Evolutionary conservation across 2,329 filamentous ascomycete species (phyloP).

Genomic region (Epichloe brachyelytri): DNA sequence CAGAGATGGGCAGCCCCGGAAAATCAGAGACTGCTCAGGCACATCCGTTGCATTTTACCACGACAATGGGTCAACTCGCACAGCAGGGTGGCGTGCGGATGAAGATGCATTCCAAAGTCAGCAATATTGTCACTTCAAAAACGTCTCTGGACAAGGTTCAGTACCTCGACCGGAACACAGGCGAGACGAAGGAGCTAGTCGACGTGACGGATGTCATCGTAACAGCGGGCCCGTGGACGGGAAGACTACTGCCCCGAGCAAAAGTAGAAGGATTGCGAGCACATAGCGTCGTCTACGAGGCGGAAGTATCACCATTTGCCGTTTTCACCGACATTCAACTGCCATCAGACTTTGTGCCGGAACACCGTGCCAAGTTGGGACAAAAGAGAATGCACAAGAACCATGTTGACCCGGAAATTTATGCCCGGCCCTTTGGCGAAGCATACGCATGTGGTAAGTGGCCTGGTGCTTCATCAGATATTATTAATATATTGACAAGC

Average conservation of each 20-base stretch:
- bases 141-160: constrained; percentile 48
- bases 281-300: constrained; percentile 52
- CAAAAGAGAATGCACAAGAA: constrained; percentile 43
- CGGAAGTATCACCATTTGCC: constrained; percentile 57
- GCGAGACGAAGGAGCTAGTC: constrained; percentile 22
- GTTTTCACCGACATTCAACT: constrained; percentile 80
- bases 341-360: constrained; percentile 48
- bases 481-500: too few relatives aligned
- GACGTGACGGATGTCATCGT: constrained; percentile 42
- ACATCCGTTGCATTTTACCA: constrained; percentile 85
- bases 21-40: constrained; percentile 80
- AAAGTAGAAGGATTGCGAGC: constrained; percentile 47
- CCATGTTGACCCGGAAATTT: constrained; percentile 79
- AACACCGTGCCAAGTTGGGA: constrained; percentile 32
- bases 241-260: constrained; percentile 40
- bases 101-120: constrained; percentile 53
- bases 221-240: constrained; percentile 51
- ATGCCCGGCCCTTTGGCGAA: constrained; percentile 76
- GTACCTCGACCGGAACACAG: constrained; percentile 37
- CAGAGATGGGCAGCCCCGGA: constrained; percentile 61
- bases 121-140: constrained; percentile 44
- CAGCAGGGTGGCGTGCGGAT: constrained; percentile 56
- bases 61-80: constrained; percentile 65
- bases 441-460: constrained; percentile 76
- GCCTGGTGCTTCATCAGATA: too few relatives aligned